Conservation (phyloP, 2,329 filamentous ascomycete species). For the Apiospora hydei region DNA sequence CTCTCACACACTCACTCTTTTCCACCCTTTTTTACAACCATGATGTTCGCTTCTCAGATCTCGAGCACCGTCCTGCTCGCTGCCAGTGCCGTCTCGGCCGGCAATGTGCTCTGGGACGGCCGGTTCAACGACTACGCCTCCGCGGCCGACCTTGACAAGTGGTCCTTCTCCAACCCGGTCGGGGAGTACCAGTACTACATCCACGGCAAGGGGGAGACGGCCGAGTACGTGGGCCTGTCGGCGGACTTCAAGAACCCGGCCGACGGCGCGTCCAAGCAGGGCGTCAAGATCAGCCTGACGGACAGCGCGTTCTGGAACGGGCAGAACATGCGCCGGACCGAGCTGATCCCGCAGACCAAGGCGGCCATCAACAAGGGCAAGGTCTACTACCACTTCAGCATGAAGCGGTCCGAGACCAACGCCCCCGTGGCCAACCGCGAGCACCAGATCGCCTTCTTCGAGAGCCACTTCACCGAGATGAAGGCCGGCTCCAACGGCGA, state of each 20-base stretch:
- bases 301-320: conserved; percentile 74
- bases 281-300: conserved; percentile 72
- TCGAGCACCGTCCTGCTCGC: conserved; percentile 19
- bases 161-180: conserved; percentile 68
- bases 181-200: conserved; percentile 78
- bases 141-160: conserved; percentile 57
- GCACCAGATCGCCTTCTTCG: conserved; percentile 71
- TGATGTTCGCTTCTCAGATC: conserved; percentile 21
- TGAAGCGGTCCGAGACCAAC: conserved; percentile 66
- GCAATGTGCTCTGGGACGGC: conserved; percentile 66
- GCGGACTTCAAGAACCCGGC: conserved; percentile 69
- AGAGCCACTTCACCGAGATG: conserved; percentile 77
- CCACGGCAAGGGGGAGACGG: conserved; percentile 63
- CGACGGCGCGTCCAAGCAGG: conserved; percentile 67
- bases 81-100: conserved; percentile 34
- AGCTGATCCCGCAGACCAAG: conserved; percentile 75
- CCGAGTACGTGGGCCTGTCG: conserved; percentile 67
- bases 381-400: conserved; percentile 76
- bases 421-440: conserved; percentile 68
- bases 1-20: not conserved
- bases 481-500: conserved; percentile 68
- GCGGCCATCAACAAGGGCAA: conserved; percentile 71
- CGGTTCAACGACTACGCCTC: conserved; percentile 62
- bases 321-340: conserved; percentile 75
- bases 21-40: not conserved